A percentile compares a stretch with the other conserved stretches of the same genome.
phyloP scores from a whole-genome alignment of 192 early-diverging fungal species.

The Coemansia sp. region DNA sequence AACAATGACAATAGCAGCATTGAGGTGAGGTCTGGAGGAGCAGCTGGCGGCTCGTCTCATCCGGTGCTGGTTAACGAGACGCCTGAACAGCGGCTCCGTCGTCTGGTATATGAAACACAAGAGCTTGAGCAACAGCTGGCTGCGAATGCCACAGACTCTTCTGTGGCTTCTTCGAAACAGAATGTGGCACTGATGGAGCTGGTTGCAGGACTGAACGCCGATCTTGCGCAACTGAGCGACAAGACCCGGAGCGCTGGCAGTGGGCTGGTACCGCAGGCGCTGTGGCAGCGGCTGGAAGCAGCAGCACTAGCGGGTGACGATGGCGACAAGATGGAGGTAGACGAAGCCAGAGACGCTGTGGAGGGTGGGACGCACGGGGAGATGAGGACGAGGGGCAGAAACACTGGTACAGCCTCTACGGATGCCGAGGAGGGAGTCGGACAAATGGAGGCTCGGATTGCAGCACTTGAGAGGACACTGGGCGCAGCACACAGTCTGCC shows the following conservation, averaged over 20 bases:
- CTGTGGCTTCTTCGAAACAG: conserved; percentile 5
- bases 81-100: conserved; percentile 68
- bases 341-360: neutral
- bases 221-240: conserved; percentile 36
- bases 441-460: conserved; percentile 40
- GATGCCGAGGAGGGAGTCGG: neutral
- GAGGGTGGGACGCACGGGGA: neutral
- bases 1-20: neutral
- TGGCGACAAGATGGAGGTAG: neutral
- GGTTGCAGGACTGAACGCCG: conserved; percentile 30
- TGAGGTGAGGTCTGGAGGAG: conserved; percentile 7
- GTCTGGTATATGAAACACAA: conserved; percentile 81
- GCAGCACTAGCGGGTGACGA: neutral
- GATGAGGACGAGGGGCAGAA: neutral
- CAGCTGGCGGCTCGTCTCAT: neutral
- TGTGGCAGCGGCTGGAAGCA: conserved; percentile 23
- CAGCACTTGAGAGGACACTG: conserved; percentile 29
- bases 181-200: conserved; percentile 41
- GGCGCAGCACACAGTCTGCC: conserved; percentile 12
- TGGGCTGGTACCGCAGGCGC: conserved; percentile 6
- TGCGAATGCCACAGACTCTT: neutral
- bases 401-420: neutral
- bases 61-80: conserved; percentile 63
- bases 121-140: conserved; percentile 70
- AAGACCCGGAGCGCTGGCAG: neutral